Evolutionary conservation across 441 rosid species (phyloP).

Genomic region (Corymbia citriodora): DNA sequence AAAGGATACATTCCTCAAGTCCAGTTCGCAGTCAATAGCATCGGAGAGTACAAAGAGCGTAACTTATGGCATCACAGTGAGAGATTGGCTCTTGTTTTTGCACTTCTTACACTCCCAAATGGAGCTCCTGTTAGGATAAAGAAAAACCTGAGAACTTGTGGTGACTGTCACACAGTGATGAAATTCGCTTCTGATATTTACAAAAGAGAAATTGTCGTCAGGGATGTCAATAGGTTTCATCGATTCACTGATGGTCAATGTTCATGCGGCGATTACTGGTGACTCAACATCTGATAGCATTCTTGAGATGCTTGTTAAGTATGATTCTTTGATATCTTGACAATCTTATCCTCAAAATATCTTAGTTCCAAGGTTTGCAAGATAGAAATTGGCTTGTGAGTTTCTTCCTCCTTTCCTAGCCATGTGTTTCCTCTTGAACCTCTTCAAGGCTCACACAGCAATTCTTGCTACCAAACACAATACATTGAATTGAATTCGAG

Average conservation of each 20-base stretch:
- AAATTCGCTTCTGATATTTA: slow-evolving; percentile 28
- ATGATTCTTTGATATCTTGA: not conserved
- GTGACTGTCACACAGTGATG: slow-evolving; percentile 28
- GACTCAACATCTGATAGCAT: not conserved
- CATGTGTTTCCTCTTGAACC: not conserved
- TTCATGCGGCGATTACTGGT: slow-evolving; percentile 33
- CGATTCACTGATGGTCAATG: slow-evolving; percentile 16
- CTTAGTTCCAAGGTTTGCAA: not conserved
- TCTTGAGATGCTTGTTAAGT: not conserved
- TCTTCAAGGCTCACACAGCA: not conserved
- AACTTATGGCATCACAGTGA: slow-evolving; percentile 32
- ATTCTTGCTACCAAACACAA: not conserved
- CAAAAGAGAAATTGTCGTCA: slow-evolving; percentile 19
- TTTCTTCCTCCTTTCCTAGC: not conserved
- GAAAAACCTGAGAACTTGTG: slow-evolving; percentile 25
- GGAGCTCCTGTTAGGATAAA: slow-evolving; percentile 27
- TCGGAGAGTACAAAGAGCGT: slow-evolving; percentile 8
- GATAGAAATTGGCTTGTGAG: not conserved
- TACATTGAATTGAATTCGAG: not conserved
- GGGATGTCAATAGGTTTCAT: slow-evolving; percentile 28
- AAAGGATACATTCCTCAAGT: slow-evolving; percentile 19
- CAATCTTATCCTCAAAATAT: not conserved
- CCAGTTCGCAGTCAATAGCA: slow-evolving; percentile 11
- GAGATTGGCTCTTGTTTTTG: slow-evolving; percentile 28
- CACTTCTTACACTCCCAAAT: slow-evolving; percentile 17